Evolutionary conservation across 148 eudicot genomes (phyloP), one percentile per base, ranked within the genome.

Genomic region (Vaccinium darrowii): DNA sequence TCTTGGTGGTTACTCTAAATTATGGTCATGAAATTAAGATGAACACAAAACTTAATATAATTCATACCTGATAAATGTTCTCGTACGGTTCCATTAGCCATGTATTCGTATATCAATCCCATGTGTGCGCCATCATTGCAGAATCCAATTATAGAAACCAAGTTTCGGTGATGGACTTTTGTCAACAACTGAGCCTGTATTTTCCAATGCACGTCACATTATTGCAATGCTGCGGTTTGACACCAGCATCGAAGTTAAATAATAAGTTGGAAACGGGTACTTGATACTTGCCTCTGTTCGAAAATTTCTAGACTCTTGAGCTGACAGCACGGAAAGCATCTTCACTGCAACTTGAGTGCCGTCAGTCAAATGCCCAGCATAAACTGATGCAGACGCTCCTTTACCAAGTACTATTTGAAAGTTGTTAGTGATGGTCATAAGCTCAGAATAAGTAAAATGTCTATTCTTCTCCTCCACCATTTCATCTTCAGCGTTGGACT

Each of bases 381-480:
- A 88, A 39, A 88, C 90, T 27, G 82, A 81, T 53, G 88, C 90
- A 86, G 81, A 83, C 19, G 83, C 90, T 80, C 90, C 90, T 74
- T 83, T 86, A 25, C 90, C 90, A 47, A 88, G 39, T 33, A 33
- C 21, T 33, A 13, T 33, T 71, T 33, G 4, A 19, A 33, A 30
- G 18, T 71, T 33, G 21, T 13, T 15, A 71, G 39, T 33, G 47
- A 71, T 27, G 16, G 39, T 33, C 18, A 13, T 13, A 71, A 27
- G 18, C 39, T 33, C 39, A 30, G 7, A 4, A 71, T 33, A 27
- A 0, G 74, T 23, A 10, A 69, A 69, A 13, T 69, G 74, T 10
- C 7, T 69, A 25, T 27, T 12, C 33, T 33, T 72, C 76, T 13
- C 39, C 75, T 71, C 76, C 47, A 72, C 19, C 19, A 33, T 72